phyloP scores from a whole-genome alignment of 2,329 filamentous ascomycete genomes.

The Aspergillus glaucus region DNA sequence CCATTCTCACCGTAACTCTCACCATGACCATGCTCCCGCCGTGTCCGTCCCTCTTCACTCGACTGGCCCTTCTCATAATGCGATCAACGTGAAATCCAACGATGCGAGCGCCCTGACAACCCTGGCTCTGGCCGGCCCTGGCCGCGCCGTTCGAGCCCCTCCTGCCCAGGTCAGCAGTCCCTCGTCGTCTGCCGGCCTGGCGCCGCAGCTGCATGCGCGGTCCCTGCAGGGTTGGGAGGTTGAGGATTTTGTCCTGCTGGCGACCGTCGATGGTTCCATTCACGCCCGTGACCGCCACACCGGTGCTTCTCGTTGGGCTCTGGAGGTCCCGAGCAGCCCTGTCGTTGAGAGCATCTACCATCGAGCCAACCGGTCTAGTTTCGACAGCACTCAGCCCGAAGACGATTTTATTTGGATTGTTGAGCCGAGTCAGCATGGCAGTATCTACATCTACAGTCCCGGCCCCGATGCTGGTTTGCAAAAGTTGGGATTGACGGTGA shows the following conservation, averaged over 20 bases:
- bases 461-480: conserved; percentile 45
- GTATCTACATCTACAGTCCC: conserved; percentile 78
- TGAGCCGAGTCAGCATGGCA: conserved; percentile 81
- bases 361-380: conserved; percentile 60
- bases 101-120: conserved; percentile 95
- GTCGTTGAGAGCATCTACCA: conserved; percentile 88
- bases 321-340: conserved; percentile 69
- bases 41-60: conserved; percentile 22
- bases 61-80: conserved; percentile 16
- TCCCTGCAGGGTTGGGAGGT: conserved; percentile 99
- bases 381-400: conserved; percentile 53
- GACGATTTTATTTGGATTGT: conserved; percentile 94
- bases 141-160: conserved; percentile 88
- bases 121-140: conserved; percentile 79
- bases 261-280: conserved; percentile 97
- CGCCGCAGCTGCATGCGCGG: conserved; percentile 88
- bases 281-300: conserved; percentile 85
- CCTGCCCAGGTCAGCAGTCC: conserved; percentile 62
- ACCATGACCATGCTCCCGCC: conserved; percentile 20
- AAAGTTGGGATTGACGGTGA: conserved; percentile 49
- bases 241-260: conserved; percentile 99
- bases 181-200: conserved; percentile 52
- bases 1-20: neutral
- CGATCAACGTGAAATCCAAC: conserved; percentile 36
- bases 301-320: conserved; percentile 76